Evolutionary conservation across 2,329 filamentous ascomycete genomes (phyloP).

Genomic region (Claviceps cyperi): DNA sequence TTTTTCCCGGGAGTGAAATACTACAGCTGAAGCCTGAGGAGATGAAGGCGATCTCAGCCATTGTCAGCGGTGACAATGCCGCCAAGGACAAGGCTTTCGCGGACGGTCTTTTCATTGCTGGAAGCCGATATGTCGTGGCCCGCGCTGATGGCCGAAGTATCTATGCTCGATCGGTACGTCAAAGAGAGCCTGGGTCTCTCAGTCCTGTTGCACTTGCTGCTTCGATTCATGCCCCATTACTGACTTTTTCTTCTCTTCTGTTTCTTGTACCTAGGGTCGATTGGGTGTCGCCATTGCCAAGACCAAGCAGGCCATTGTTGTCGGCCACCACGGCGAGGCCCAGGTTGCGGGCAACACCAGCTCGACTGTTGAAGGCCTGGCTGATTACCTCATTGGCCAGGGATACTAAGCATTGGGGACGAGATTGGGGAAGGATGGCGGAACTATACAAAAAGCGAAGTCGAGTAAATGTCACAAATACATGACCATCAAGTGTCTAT

Average conservation of each 20-base stretch:
- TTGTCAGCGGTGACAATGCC: conserved; percentile 29
- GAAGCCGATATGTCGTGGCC: conserved; percentile 65
- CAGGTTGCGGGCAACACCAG: conserved; percentile 62
- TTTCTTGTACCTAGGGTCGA: conserved; percentile 40
- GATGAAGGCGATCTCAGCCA: conserved; percentile 41
- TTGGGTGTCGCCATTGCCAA: conserved; percentile 72
- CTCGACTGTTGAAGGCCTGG: conserved; percentile 67
- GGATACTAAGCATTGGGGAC: conserved; percentile 43
- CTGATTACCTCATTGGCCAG: conserved; percentile 68
- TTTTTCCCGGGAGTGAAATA: not conserved
- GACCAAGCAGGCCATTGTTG: conserved; percentile 75
- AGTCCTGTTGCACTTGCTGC: not conserved
- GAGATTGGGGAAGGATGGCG: conserved; percentile 4
- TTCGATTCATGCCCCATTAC: not conserved
- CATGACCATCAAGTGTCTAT: conserved; percentile 4
- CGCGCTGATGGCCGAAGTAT: conserved; percentile 63
- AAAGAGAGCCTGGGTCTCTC: not conserved
- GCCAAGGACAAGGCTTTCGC: conserved; percentile 52
- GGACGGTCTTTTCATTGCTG: conserved; percentile 61
- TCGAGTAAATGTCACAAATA: conserved; percentile 3
- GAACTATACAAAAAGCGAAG: conserved; percentile 1
- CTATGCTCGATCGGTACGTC: conserved; percentile 70
- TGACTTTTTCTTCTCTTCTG: not conserved
- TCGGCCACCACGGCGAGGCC: conserved; percentile 71
- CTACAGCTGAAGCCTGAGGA: conserved; percentile 32